Evolutionary conservation across 1,139 yeast genomes (phyloP), one percentile per base, ranked within the genome.

Genomic region (Kurtzmaniella natalensis): DNA sequence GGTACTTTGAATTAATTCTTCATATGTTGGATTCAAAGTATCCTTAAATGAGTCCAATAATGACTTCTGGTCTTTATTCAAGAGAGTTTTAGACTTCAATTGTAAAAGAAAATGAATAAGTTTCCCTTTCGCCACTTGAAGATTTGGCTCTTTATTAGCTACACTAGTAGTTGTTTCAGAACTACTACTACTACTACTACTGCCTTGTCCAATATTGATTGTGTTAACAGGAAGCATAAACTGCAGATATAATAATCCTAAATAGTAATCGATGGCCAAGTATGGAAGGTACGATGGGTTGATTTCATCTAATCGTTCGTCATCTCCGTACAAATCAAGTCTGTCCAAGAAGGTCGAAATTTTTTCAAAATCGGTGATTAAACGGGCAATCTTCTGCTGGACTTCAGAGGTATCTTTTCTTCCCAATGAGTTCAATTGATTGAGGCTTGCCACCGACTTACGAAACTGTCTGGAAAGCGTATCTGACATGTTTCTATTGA

Each of bases 231-330:
- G 31, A n/a, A 37, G 32, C 11, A 37, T 22, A 21, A 28, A 38
- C 13, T 32, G 30, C 19, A 31, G 22, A 39, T 53, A 54, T n/a
- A 62, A 49, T 33, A 45, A 53, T 0, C 74, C 84, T 28, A 78
- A 47, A 42, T 76, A 70, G 48, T 61, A 81, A 38, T 75, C 74
- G 1, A 76, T 49, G 9, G 71, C 59, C 10, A 80, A 50, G 42
- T 72, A 79, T 25, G 76, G 78, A 18, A 81, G 51, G 31, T 81
- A 74, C 10, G 61, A 54, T 2, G 83, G 75, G 34, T 71, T 65
- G 15, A 81, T 48, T 43, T 81, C 89, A 1, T 71, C 75, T 3
- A 80, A 42, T 1, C 64, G 47, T 47, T 81, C 89, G 51, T 81
- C 81, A 7, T 60, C 61, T 47, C 87, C 79, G 54, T 79, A 81